Conservation (phyloP, 768 basidiomycete genomes). For the Ramaria sp. region DNA sequence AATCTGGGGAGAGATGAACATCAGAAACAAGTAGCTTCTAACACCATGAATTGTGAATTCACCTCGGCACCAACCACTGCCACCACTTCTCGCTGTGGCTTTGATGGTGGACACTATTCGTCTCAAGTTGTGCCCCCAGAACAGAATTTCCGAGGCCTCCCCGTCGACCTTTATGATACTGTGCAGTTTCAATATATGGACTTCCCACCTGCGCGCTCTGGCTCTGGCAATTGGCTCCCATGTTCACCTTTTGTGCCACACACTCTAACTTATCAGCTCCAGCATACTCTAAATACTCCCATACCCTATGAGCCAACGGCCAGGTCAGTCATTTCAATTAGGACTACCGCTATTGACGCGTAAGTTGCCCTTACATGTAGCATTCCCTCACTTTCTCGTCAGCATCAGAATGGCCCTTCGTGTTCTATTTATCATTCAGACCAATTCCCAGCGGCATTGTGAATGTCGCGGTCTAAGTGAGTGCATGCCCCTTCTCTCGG, state of each 20-base stretch:
- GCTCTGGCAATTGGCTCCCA: background rate
- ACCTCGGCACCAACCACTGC: background rate
- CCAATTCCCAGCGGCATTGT: background rate
- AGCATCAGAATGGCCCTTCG: too few relatives aligned
- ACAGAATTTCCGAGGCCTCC: background rate
- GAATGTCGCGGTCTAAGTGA: background rate
- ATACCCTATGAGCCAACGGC: background rate
- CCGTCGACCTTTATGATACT: background rate
- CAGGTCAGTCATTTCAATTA: background rate
- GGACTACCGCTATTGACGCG: too few relatives aligned
- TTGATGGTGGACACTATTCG: background rate
- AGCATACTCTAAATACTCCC: background rate
- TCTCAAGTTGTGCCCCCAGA: background rate
- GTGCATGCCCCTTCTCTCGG: background rate
- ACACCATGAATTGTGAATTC: background rate
- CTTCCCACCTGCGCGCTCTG: background rate
- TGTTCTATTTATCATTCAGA: background rate
- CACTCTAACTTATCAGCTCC: background rate
- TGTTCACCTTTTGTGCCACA: background rate
- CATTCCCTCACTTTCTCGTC: too few relatives aligned
- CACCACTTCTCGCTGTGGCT: background rate
- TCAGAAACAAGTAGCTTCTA: background rate
- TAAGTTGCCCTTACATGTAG: too few relatives aligned
- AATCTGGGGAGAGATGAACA: conserved; percentile 10
- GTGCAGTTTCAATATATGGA: background rate